Evolutionary conservation across 495 filamentous ascomycete species (phyloP).

Genomic region (Trichoderma virens): DNA sequence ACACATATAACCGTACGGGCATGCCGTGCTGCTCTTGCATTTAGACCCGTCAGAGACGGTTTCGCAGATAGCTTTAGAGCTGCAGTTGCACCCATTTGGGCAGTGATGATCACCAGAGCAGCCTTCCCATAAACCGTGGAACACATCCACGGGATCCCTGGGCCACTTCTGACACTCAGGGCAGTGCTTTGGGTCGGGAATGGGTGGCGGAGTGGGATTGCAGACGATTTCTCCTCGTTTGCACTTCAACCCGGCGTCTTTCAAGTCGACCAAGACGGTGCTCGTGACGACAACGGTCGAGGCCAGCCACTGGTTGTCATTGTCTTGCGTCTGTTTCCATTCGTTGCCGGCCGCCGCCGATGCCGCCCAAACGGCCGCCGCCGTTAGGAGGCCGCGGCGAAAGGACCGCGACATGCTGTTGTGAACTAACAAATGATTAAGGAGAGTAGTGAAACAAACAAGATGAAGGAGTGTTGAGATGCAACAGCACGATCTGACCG

Average conservation of each 20-base stretch:
- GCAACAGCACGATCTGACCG: neutral
- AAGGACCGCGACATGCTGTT: neutral
- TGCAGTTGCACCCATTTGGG: neutral
- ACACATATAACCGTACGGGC: neutral
- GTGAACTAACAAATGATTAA: neutral
- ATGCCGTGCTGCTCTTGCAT: neutral
- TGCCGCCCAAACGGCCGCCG: neutral
- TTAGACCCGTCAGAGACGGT: neutral
- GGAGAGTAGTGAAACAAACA: neutral
- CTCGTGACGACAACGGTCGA: neutral
- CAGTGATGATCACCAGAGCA: neutral
- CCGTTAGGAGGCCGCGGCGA: slow-evolving; percentile 7
- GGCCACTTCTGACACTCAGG: neutral
- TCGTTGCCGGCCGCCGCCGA: neutral
- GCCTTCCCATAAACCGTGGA: neutral
- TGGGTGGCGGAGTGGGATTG: slow-evolving; percentile 10
- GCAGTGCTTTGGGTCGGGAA: neutral
- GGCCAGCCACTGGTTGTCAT: neutral
- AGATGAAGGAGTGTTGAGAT: neutral
- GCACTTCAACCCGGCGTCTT: neutral
- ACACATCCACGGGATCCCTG: neutral
- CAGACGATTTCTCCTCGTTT: neutral
- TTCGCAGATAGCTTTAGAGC: neutral
- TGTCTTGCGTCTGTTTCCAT: neutral
- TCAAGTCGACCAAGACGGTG: slow-evolving; percentile 1